Evolutionary conservation across 352 stramenopile genomes (phyloP), one percentile per base, ranked within the genome.

Genomic region (Phytopythium vexans): DNA sequence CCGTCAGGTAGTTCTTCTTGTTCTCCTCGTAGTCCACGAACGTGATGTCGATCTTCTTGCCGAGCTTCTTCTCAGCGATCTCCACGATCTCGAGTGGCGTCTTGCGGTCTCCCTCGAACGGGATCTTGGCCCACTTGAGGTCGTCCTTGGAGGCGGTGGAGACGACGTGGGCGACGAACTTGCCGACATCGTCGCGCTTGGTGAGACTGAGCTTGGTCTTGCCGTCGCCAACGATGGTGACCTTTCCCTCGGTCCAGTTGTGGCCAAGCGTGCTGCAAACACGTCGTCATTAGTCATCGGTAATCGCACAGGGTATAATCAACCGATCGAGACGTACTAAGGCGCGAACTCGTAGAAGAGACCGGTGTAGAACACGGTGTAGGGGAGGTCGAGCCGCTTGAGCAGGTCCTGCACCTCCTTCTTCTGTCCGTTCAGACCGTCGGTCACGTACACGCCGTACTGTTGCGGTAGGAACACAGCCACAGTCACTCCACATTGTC

Each of bases 21-120:
- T 56, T 66, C 35, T 62, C 52, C n/a, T 68, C 60, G 44, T 55
- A 65, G 31, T 55, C 41, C 4, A 61, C 33, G 27, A 47, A 31
- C 0, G 41, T 54, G 39, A 68, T 14, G 35, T 68, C 56, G 31
- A 68, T 60, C 52, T 62, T 72, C 55, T 61, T 72, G 46, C 52
- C 49, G 12, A 68, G 36, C 48, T 68, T 72, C 59, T 68, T 64
- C 48, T 68, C 64, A 0, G 39, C 54, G 5, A 65, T 47, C 11
- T 42, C 54, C 12, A 38, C 52, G 33, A 68, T 65, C 47, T 72
- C 58, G 31, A 64, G 41, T 3, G 59, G 51, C 0, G 58, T 60
- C 51, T 61, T 41, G 31, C 59, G 64, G 31, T 65, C 51, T 11
- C 54, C 41, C 8, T 8, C 41, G 16, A 45, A 31, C 41, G 41